A percentile compares a stretch with the other conserved stretches of the same genome.
phyloP scores from a whole-genome alignment of 2,329 filamentous ascomycete genomes.

The Colletotrichum orchidophilum region DNA sequence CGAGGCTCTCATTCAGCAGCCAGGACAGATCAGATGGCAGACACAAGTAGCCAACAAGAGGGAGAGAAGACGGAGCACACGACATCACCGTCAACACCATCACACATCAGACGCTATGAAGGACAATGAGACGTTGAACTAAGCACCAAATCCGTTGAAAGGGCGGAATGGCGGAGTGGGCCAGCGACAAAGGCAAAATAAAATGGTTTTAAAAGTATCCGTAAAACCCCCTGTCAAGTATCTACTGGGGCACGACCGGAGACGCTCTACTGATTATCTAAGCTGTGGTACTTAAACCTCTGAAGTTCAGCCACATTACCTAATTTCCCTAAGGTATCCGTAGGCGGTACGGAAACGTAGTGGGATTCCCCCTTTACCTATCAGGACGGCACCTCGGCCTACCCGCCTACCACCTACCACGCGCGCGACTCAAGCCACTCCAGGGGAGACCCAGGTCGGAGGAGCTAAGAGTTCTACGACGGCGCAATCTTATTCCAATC shows the following conservation, averaged over 20 bases:
- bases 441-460: conserved; percentile 17
- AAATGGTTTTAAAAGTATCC: no score
- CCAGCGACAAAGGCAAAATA: neutral
- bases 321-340: neutral
- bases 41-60: neutral
- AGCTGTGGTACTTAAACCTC: no score
- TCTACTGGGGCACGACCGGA: no score
- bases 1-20: neutral
- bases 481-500: conserved; percentile 28
- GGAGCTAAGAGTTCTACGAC: neutral
- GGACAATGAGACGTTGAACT: neutral
- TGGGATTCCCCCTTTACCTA: conserved; percentile 1
- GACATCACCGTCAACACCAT: neutral
- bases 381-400: neutral
- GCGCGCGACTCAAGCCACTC: neutral
- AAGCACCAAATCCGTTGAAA: neutral
- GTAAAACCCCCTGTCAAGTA: no score
- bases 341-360: conserved; percentile 15
- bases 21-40: neutral
- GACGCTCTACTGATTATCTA: no score
- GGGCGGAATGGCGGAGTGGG: neutral
- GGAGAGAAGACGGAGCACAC: no score
- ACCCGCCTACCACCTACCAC: neutral
- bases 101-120: neutral
- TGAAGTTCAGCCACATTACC: no score